Evolutionary conservation across 805 yeast species (phyloP), one percentile per base, ranked within the genome.

Genomic region (Spathaspora passalidarum): DNA sequence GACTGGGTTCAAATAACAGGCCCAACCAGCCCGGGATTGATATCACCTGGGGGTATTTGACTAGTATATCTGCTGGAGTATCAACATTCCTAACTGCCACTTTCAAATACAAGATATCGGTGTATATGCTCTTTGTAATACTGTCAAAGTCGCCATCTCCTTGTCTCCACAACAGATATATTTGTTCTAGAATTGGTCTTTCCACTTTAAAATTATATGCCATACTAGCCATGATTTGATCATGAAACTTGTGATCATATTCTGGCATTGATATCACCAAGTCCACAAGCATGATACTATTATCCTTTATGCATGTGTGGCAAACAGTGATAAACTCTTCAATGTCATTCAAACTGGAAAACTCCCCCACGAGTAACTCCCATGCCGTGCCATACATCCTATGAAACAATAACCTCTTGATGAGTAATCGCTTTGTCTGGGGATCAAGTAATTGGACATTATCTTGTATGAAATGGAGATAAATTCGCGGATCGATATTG

Each of bases 261-360:
- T 51, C 32, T 4, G 52, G 54, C 8, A 61, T 57, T 2, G 63
- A 57, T 3, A 55, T 22, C 2, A 69, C 44, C 2, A 66, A 56
- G 35, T 55, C 55, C 50, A 60, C 56, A 1, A 63, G 38, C 1
- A 72, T 70, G 36, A 68, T 52, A 4, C 43, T 44, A n/a, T 50
- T 11, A 32, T 58, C 51, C 34, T 50, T 29, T 6, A 29, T 29
- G 14, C 17, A 29, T 4, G 8, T 17, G 14, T 13, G 34, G 16
- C 34, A 29, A 13, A 29, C 4, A 13, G 65, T 73, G 23, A 68
- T 52, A 32, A 63, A 52, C 13, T 69, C 74, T 46, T 71, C 75
- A 18, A 70, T 51, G 42, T 70, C 76, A 16, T 56, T 57, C 14
- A 72, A 54, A 14, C 68, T 56, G 17, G 62, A 53, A 9, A 59